Evolutionary conservation across 2,329 filamentous ascomycete genomes (phyloP).

Genomic region (Fusarium domesticum): DNA sequence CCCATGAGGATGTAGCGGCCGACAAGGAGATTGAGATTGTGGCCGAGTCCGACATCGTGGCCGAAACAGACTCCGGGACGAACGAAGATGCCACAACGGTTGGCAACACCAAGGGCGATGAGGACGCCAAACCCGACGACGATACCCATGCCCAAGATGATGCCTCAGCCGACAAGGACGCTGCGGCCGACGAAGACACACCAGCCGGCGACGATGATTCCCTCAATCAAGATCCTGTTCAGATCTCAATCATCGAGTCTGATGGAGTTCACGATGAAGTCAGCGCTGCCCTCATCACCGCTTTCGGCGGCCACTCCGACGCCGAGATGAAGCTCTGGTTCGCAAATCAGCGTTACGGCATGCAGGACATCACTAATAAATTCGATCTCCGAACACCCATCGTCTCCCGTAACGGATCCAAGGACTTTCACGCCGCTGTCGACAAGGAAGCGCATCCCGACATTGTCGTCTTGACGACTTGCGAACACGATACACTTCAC

Average conservation of each 20-base stretch:
- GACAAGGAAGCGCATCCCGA: conserved; percentile 16
- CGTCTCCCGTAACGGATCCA: conserved; percentile 10
- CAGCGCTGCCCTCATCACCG: conserved; percentile 24
- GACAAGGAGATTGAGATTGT: neutral
- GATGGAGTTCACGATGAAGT: conserved; percentile 30
- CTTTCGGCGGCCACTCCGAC: conserved; percentile 24
- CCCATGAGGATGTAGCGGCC: neutral
- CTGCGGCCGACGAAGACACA: neutral
- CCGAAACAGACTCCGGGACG: neutral
- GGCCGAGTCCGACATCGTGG: neutral
- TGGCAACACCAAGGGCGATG: neutral
- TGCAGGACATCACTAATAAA: conserved; percentile 26
- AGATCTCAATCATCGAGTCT: conserved; percentile 27
- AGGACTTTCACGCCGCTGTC: conserved; percentile 16
- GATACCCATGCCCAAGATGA: neutral
- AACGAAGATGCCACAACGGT: neutral
- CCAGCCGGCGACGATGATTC: neutral
- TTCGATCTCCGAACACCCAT: conserved; percentile 24
- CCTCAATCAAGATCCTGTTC: conserved; percentile 17
- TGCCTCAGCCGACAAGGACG: neutral
- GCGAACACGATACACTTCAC: conserved; percentile 25
- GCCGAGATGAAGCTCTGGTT: conserved; percentile 23
- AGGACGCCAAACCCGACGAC: neutral
- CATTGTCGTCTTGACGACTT: conserved; percentile 29
- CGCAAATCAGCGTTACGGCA: conserved; percentile 26